Evolutionary conservation across 352 stramenopile genomes (phyloP).

Genomic region (Phytophthora litchii): DNA sequence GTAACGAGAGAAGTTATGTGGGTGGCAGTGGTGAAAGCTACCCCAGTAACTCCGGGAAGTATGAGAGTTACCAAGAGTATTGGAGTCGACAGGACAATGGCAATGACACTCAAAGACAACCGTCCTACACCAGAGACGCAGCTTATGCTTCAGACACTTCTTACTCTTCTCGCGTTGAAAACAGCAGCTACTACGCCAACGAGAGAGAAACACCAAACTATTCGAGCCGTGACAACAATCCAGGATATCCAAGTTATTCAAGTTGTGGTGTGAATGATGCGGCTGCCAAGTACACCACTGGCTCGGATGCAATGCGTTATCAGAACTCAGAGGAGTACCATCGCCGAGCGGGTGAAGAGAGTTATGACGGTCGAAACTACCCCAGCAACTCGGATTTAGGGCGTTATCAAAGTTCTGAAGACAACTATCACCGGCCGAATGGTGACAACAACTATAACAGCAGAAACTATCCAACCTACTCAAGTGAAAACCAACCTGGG

Average conservation of each 20-base stretch:
- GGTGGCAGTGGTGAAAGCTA: no score
- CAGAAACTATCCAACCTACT: slow-evolving; percentile 1
- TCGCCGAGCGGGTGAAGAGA: slow-evolving; percentile 1
- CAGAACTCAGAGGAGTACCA: neutral
- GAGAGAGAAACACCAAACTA: slow-evolving; percentile 1
- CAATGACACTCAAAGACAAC: neutral
- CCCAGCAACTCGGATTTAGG: neutral
- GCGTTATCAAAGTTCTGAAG: slow-evolving; percentile 6
- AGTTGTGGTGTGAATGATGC: neutral
- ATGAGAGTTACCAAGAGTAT: slow-evolving; percentile 34
- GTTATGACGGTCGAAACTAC: slow-evolving; percentile 1
- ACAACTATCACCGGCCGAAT: slow-evolving; percentile 1
- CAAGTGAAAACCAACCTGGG: neutral
- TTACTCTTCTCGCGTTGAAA: slow-evolving; percentile 1
- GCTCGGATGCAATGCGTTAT: neutral
- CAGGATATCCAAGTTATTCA: neutral
- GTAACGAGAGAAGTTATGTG: no score
- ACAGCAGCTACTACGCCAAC: neutral
- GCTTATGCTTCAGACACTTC: neutral
- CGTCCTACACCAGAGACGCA: neutral
- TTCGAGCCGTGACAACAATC: slow-evolving; percentile 1
- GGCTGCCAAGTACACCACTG: neutral
- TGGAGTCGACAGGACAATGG: slow-evolving; percentile 14
- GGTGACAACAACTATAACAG: slow-evolving; percentile 2
- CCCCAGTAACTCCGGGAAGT: slow-evolving; percentile 1